phyloP scores from a whole-genome alignment of 192 early-diverging fungal species.

The Mortierella antarctica region DNA sequence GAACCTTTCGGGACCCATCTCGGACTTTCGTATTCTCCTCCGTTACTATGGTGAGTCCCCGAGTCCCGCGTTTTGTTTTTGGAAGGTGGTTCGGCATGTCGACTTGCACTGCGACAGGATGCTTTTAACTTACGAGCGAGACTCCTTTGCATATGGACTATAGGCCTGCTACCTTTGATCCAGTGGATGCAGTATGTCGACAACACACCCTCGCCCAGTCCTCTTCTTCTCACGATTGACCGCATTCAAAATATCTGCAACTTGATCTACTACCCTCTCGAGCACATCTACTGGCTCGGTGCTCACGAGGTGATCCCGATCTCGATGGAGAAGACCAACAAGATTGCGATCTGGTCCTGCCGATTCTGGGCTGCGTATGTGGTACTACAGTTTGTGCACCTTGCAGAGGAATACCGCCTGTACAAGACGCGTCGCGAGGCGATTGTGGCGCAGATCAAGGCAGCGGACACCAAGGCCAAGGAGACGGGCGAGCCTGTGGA shows the following conservation, averaged over 20 bases:
- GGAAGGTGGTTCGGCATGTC: neutral
- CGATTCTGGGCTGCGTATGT: slow-evolving; percentile 97
- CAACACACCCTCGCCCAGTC: slow-evolving; percentile 74
- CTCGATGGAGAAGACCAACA: slow-evolving; percentile 75
- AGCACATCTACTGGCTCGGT: slow-evolving; percentile 96
- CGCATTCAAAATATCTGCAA: slow-evolving; percentile 91
- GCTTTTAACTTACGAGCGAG: neutral
- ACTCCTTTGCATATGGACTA: slow-evolving; percentile 40
- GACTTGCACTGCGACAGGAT: neutral
- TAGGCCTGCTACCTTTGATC: slow-evolving; percentile 80
- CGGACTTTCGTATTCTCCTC: slow-evolving; percentile 92
- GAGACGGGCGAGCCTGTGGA: slow-evolving; percentile 54
- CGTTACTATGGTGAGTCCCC: slow-evolving; percentile 73
- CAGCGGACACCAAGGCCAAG: slow-evolving; percentile 59
- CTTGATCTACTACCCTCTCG: slow-evolving; percentile 93
- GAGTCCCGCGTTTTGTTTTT: neutral
- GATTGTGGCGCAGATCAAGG: slow-evolving; percentile 68
- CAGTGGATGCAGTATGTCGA: slow-evolving; percentile 89
- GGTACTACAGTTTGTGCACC: slow-evolving; percentile 86
- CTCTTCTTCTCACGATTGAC: slow-evolving; percentile 71
- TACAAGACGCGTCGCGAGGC: slow-evolving; percentile 60
- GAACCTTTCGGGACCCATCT: slow-evolving; percentile 86
- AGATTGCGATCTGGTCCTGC: slow-evolving; percentile 92
- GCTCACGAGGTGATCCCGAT: slow-evolving; percentile 86
- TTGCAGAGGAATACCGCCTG: slow-evolving; percentile 74